Base-by-base conservation (phyloP, 2,329 filamentous ascomycete genomes). In the Teratosphaeria epicoccoides region DNA sequence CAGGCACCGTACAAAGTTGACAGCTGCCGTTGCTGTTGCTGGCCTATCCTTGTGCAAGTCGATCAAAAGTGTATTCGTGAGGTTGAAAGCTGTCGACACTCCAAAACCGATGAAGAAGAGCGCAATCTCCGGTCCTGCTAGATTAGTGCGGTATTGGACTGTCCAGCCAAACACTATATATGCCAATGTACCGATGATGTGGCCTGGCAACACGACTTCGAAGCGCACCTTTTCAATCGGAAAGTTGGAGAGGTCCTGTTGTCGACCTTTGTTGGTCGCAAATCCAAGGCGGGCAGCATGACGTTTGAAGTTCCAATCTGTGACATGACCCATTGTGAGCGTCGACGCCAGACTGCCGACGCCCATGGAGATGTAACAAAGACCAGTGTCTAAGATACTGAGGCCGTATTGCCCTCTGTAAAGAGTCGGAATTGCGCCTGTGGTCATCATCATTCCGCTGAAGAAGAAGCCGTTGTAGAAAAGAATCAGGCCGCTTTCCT, bases 231-330 rank as follows among this genome's bases (percentile, higher is more conserved):
- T 63, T 55, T 76, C 77, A 43, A 81, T 73, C 0, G 77, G 73
- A 52, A 80, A 80, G 24, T 72, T 63, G 4, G 61, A 59, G n/a
- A 82, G 64, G 52, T 79, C 73, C 51, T 76, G 71, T 14, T 73
- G 76, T 7, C 80, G 78, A 57, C 78, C 81, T 53, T 73, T 76
- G 54, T 79, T 78, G 57, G 87, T 77, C 2, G 73, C 70, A 52
- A 89, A 71, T 5, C 81, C 81, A 14, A 83, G 71, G 26, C 76
- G 74, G 47, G 71, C 74, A 1, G 86, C 85, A 46, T 82, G 76
- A 37, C 84, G 78, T 6, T 81, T 76, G 66, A 87, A 94, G 65
- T 90, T 89, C 75, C 80, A 83, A 66, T 88, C 85, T 20, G 87
- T 76, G 1, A 81, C 57, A 2, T 75, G 73, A 6, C 87, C 84